A percentile compares a stretch with the other conserved stretches of the same genome.
Evolutionary conservation across 179 eudicot genomes (phyloP).

Genomic region (Gypsophila paniculata): DNA sequence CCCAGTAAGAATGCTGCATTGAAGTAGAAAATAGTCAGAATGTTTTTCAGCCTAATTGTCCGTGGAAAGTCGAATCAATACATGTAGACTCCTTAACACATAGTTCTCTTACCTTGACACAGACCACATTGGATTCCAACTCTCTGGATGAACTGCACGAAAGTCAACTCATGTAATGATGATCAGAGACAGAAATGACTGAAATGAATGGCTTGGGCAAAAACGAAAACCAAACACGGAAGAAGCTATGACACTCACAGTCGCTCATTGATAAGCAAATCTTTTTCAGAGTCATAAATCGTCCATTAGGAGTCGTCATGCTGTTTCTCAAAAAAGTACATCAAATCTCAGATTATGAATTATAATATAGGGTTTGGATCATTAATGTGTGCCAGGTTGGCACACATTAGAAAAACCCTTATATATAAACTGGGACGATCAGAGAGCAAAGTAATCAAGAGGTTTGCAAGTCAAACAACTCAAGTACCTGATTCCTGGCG

Average conservation of each 20-base stretch:
- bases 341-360: not conserved
- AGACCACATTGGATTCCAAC: constrained; percentile 99
- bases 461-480: constrained; percentile 11
- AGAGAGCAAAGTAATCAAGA: not conserved
- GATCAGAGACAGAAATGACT: not conserved
- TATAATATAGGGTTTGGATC: too few species aligned
- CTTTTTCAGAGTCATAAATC: constrained; percentile 86
- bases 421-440: not conserved
- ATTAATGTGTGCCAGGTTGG: too few species aligned
- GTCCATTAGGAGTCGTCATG: constrained; percentile 98
- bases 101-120: constrained; percentile 66
- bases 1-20: constrained; percentile 93
- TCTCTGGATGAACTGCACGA: constrained; percentile 88
- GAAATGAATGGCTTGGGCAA: not conserved
- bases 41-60: not conserved
- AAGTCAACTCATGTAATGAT: not conserved
- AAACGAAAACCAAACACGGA: not conserved
- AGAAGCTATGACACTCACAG: constrained; percentile 52
- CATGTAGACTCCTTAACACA: too few species aligned
- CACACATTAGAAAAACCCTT: too few species aligned
- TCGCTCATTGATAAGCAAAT: constrained; percentile 97
- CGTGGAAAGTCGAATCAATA: too few species aligned
- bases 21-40: constrained; percentile 35
- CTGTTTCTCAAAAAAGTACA: constrained; percentile 37
- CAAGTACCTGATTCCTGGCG: constrained; percentile 84